Base-by-base conservation (phyloP, 202 grass and related monocot genomes). In the Schoenoplectus triqueter region DNA sequence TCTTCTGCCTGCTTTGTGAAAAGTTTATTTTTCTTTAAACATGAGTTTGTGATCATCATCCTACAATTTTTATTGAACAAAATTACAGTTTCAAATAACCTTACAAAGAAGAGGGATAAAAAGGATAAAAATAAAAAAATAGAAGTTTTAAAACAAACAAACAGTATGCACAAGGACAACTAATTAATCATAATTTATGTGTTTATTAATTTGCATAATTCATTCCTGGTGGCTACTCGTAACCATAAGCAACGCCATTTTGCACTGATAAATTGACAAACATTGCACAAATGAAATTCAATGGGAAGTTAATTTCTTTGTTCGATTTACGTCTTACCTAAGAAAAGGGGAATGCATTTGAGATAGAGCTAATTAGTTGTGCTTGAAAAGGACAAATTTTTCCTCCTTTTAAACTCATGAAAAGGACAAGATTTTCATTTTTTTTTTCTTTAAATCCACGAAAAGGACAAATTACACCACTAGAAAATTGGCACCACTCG, bases 311-410 rank as follows among this genome's bases (percentile, higher is more conserved):
- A 8, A 17, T 1, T 31, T 22, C 44, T 71, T 31, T 75, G 49
- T 31, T 49, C 45, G 7, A 51, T 7, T 48, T 71, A 47, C 22
- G 50, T 59, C 56, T 62, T 64, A 19, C 56, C 7, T 7, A 64
- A 48, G 57, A 19, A 64, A 81, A 51, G 62, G 60, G 79, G 31
- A 31, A 81, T 15, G 60, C 15, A 82, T 66, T 81, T 82, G 42
- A 0, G 42, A 81, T 20, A 81, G 22, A 57, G 57, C 57, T 21
- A 60, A 20, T 10, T 65, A 81, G 48, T 31, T 81, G 42, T 81
- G 9, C 78, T 3, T 66, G 60, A 81, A 64, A 81, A 66, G 4
- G 15, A 84, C 82, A 84, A 75, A 6, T 71, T 52, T 49, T 14
- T 45, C 4, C 69, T 40, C 6, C 6, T 70, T 70, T 46, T n/a